Conservation (phyloP, 306 rosid genomes). For the Boehmeria nivea region DNA sequence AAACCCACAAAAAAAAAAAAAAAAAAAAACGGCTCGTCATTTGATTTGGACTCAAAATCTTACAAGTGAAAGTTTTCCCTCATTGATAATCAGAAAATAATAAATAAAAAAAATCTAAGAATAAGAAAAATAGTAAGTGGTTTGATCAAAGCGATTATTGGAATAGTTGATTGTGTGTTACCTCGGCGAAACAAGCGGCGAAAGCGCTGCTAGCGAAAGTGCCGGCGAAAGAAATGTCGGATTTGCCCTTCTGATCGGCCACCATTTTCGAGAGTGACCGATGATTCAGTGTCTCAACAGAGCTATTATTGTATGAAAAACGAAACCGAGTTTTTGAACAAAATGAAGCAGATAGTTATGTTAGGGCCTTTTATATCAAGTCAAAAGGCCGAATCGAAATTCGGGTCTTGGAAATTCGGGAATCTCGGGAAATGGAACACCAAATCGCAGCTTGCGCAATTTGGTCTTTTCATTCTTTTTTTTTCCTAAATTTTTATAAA, state of each 20-base stretch:
- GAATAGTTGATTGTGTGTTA: background rate
- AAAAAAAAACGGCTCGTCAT: too few species aligned
- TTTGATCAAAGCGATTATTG: background rate
- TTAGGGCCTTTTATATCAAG: slow-evolving; percentile 2
- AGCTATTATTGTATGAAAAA: too few species aligned
- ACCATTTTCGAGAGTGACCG: slow-evolving; percentile 52
- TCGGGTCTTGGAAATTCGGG: slow-evolving; percentile 2
- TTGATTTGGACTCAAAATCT: too few species aligned
- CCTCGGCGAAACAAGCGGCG: slow-evolving; percentile 79
- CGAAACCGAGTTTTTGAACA: too few species aligned
- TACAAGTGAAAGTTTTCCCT: too few species aligned
- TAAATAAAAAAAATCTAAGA: too few species aligned
- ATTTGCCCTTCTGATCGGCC: slow-evolving; percentile 46
- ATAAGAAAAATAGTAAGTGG: too few species aligned
- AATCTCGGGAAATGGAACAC: slow-evolving; percentile 22
- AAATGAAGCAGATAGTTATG: background rate
- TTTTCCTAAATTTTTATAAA: background rate
- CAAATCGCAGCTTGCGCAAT: slow-evolving; percentile 12
- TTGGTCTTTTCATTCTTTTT: background rate
- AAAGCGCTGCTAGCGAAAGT: slow-evolving; percentile 66
- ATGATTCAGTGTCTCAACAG: too few species aligned
- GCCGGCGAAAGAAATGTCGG: slow-evolving; percentile 68
- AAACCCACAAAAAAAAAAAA: too few species aligned
- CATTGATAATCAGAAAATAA: too few species aligned
- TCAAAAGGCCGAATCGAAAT: background rate